Base-by-base conservation (phyloP, 768 basidiomycete species). In the Suillus clintonianus region DNA sequence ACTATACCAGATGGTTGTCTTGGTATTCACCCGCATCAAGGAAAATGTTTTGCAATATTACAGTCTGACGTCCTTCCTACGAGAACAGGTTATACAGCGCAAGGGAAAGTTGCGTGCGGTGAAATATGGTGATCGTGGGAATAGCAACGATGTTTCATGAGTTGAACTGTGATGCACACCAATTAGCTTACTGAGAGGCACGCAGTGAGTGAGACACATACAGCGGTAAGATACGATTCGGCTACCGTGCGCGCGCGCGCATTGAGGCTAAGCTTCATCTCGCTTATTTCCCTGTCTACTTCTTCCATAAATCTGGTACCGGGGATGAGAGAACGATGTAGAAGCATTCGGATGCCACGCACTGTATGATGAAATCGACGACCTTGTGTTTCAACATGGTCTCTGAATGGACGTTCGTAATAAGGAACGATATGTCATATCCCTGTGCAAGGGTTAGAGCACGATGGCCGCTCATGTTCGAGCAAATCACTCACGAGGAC, bases 311-410 rank as follows among this genome's bases (percentile, higher is more conserved):
- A 95, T 74, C 93, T 95, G 67, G 15, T 30, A 24, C 24, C 42
- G 56, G 37, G 43, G 36, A 43, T 48, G 43, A 70, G 32, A 57
- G 60, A 56, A 42, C 3, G 14, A 24, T 45, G 6, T 41, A 47
- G 17, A 57, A 34, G 54, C 51, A 64, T 59, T 59, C 24, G 3
- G 70, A 62, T 58, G 71, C 67, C 13, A 80, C 89, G 55, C 66
- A 97, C 94, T 99, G 95, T 68, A 99, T 97, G 80, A 99, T 97
- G 78, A 99, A 99, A 79, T 99, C 97, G 42, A 99, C 97, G 59
- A 99, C 91, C 82, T 99, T 99, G 79, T 99, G 97, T 80, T 99
- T 99, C 69, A 99, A 83, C 97, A 99, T 99, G 11, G 94, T 96
- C 77, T 99, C 97, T 37, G 95, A 86, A 76, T 99, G 95, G 59